Evolutionary conservation across 805 yeast genomes (phyloP), one percentile per base, ranked within the genome.

Genomic region (Candida krabiensis): DNA sequence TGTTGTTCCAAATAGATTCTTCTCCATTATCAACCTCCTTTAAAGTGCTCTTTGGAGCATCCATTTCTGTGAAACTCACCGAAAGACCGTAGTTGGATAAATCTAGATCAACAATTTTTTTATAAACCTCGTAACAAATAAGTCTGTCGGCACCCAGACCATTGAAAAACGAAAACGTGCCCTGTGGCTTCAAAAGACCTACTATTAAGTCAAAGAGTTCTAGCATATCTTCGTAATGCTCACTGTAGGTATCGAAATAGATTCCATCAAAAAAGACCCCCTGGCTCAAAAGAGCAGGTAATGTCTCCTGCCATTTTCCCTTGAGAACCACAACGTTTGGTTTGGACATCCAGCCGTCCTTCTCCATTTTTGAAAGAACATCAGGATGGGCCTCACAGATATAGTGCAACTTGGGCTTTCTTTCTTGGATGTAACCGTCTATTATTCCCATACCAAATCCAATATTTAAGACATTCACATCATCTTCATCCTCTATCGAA

Each of bases 361-460:
- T 53, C 39, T 69, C 68, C 71, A 90, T 64, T 52, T 85, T 81
- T 1, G 61, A 59, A 23, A 91, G 63, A 9, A 90, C 98, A 49
- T 86, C 95, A 2, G 97, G 96, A 56, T 90, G 98, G 0, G 97
- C 96, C 60, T 90, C 98, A 42, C 87, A 81, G 28, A 90, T 91
- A 60, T 87, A 90, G 58, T 90, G 98, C 44, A 71, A 75, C 3
- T 77, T 67, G 16, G 90, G 91, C 11, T 57, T 58, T 23, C 47
- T 52, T 2, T 61, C 62, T 55, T 84, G 84, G 43, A 90, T 85
- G 73, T 82, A 78, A 1, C 77, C 66, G 58, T 90, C 98, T 37
- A 90, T 89, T 37, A 90, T 91, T 2, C 98, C 98, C 96, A 90
- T 87, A 2, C 98, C 98, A 58, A 91, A 90, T 0, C 98, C 98